Conservation (phyloP, 805 yeast genomes). For the Yamadazyma paraphyllophila region DNA sequence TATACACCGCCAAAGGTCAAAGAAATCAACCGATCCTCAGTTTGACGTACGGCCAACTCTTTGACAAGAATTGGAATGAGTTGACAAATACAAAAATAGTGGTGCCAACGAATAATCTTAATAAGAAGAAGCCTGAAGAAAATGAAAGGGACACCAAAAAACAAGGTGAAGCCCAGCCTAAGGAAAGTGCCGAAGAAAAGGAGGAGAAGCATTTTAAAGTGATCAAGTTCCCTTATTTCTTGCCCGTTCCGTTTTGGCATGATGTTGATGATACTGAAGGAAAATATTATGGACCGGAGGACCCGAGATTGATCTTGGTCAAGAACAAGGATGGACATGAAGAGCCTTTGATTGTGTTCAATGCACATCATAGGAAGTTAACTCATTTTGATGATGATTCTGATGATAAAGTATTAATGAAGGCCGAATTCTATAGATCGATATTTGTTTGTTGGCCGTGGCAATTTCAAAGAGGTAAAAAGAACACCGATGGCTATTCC, state of each 20-base stretch:
- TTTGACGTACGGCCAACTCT: slow-evolving; percentile 44
- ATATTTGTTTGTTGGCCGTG: slow-evolving; percentile 37
- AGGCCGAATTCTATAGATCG: slow-evolving; percentile 20
- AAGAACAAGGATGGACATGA: slow-evolving; percentile 32
- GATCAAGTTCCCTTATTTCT: slow-evolving; percentile 24
- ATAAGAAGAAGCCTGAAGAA: neutral
- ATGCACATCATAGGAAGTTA: slow-evolving; percentile 23
- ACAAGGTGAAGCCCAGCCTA: neutral
- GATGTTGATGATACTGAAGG: slow-evolving; percentile 22
- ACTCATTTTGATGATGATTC: slow-evolving; percentile 16
- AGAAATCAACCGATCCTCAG: slow-evolving; percentile 39
- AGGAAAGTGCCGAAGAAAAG: slow-evolving; percentile 9
- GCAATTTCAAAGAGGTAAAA: slow-evolving; percentile 28
- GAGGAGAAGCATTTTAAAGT: slow-evolving; percentile 11
- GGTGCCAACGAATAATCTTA: slow-evolving; percentile 18
- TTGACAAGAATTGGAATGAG: slow-evolving; percentile 48
- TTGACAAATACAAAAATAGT: slow-evolving; percentile 24
- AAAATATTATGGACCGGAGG: slow-evolving; percentile 46
- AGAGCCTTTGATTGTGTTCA: slow-evolving; percentile 49
- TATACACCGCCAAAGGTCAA: slow-evolving; percentile 30
- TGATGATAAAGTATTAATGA: slow-evolving; percentile 12
- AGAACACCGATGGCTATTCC: slow-evolving; percentile 21
- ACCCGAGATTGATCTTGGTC: slow-evolving; percentile 44
- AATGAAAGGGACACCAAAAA: neutral
- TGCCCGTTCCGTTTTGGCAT: slow-evolving; percentile 34